Evolutionary conservation across 768 basidiomycete genomes (phyloP), one percentile per base, ranked within the genome.

Genomic region (Astraeus odoratus): DNA sequence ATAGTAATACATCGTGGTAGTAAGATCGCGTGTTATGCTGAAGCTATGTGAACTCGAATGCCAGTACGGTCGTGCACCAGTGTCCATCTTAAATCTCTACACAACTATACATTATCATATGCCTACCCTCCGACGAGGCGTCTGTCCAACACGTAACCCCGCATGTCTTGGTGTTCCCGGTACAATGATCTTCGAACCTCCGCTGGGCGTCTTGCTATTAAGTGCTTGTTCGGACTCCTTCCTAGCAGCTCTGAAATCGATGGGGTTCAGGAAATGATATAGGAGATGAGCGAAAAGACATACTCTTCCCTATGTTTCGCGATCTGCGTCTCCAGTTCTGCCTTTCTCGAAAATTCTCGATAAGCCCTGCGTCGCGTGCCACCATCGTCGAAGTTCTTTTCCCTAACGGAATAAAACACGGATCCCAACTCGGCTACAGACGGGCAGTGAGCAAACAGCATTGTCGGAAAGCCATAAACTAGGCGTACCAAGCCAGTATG

Each of bases 351-450:
- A 65, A 97, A 96, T 61, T 97, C 94, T 37, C 84, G 77, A 59
- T 94, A 90, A 10, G 87, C 81, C 48, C 79, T 78, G 8, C 83
- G 76, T 40, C 86, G 74, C 47, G 77, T 80, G 15, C 89, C 85
- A 30, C 85, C 72, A 48, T 88, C 93, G 58, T 96, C 93, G 58
- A 98, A 97, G 70, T 90, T 90, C 74, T 96, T 96, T 69, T 97
- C 94, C 60, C 93, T 86, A 42, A 96, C 94, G 20, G 93, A 94
- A 71, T 91, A 98, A 75, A 96, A 97, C 15, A 96, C 92, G 43
- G 89, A 88, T 50, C 94, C 94, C 31, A 96, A 77, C 51, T 96
- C 92, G 55, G 94, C 93, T 92, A 54, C 18, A 49, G 6, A 46
- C 52, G 36, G 55, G 51, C 12, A 12, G 24, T 46, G 34, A 49